phyloP scores from a whole-genome alignment of 192 early-diverging fungal species.

The Entophlyctis helioformis region DNA sequence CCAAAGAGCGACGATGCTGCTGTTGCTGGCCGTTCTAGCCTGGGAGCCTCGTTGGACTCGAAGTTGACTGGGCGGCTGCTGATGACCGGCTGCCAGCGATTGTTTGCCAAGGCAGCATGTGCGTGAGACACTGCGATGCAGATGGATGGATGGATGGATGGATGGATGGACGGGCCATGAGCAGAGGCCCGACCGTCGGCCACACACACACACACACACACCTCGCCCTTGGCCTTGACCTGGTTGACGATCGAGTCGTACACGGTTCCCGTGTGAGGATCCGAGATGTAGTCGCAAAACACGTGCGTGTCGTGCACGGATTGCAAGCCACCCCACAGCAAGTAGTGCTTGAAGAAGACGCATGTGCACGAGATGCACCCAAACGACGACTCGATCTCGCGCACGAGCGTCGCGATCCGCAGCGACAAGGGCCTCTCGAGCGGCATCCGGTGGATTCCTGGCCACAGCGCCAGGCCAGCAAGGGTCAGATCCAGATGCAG shows the following conservation, averaged over 20 bases:
- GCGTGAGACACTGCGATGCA: no score
- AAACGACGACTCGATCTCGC: constrained; percentile 3
- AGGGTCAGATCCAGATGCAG: neutral
- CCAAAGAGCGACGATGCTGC: neutral
- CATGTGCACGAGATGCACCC: neutral
- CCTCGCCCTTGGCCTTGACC: constrained; percentile 30
- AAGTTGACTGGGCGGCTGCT: constrained; percentile 3
- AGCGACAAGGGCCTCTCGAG: constrained; percentile 3
- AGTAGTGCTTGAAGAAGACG: constrained; percentile 15
- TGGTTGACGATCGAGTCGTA: constrained; percentile 23
- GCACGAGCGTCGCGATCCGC: constrained; percentile 4
- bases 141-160: no score
- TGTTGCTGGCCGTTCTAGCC: no score
- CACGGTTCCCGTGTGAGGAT: constrained; percentile 24
- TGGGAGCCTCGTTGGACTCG: neutral
- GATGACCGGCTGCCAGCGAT: constrained; percentile 10
- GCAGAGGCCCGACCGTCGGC: neutral
- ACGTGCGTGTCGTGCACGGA: constrained; percentile 1
- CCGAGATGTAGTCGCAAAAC: constrained; percentile 21
- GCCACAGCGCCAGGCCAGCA: neutral
- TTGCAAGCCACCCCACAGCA: constrained; percentile 12
- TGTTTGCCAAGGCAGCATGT: no score
- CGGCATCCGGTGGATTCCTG: constrained; percentile 9
- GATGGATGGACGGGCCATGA: no score
- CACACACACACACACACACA: constrained; percentile 1